Evolutionary conservation across 768 basidiomycete genomes (phyloP).

Genomic region (Suillus subluteus): DNA sequence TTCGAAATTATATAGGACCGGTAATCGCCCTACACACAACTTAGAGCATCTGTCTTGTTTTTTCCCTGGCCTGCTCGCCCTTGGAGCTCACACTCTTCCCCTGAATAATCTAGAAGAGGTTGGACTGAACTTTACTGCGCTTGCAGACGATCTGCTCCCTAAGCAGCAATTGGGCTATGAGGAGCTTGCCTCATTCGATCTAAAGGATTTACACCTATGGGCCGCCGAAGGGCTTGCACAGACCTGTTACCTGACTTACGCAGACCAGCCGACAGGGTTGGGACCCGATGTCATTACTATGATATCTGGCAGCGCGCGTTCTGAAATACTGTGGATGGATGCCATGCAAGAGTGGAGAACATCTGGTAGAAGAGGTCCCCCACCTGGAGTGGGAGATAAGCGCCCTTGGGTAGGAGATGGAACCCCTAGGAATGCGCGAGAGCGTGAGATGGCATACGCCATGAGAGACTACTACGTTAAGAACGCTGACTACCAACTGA

Average conservation of each 20-base stretch:
- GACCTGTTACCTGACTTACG: slow-evolving; percentile 72
- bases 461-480: slow-evolving; percentile 58
- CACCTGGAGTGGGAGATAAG: slow-evolving; percentile 56
- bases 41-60: slow-evolving; percentile 83
- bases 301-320: slow-evolving; percentile 29
- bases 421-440: slow-evolving; percentile 16
- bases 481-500: slow-evolving; percentile 54
- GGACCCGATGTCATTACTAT: slow-evolving; percentile 61
- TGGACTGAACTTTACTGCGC: slow-evolving; percentile 48
- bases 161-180: slow-evolving; percentile 35
- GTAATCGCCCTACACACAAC: slow-evolving; percentile 44
- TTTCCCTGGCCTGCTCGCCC: slow-evolving; percentile 72
- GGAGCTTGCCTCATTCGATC: slow-evolving; percentile 47
- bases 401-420: slow-evolving; percentile 31
- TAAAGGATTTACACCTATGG: slow-evolving; percentile 72
- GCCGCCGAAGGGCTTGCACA: slow-evolving; percentile 77
- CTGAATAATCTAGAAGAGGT: slow-evolving; percentile 52
- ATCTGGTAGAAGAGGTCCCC: slow-evolving; percentile 46
- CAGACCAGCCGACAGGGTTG: slow-evolving; percentile 69
- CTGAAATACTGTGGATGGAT: slow-evolving; percentile 31
- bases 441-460: slow-evolving; percentile 26
- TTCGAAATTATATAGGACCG: slow-evolving; percentile 32
- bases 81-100: slow-evolving; percentile 67
- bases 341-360: slow-evolving; percentile 51
- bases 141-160: slow-evolving; percentile 32